phyloP scores from a whole-genome alignment of 2,329 filamentous ascomycete species.

The Sclerotinia minor region DNA sequence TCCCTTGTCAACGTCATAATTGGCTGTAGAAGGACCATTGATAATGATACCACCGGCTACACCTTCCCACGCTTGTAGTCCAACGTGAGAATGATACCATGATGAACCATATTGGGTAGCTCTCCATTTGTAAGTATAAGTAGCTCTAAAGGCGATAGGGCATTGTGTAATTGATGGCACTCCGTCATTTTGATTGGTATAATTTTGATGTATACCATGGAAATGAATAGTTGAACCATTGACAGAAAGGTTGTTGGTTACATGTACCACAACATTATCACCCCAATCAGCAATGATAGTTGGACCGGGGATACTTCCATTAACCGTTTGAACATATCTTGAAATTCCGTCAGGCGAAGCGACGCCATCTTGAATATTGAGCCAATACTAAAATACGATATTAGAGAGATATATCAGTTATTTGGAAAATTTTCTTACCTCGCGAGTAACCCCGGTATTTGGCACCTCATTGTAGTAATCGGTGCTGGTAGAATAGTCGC shows the following conservation, averaged over 20 bases:
- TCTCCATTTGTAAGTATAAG: slow-evolving; percentile 30
- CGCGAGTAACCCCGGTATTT: slow-evolving; percentile 50
- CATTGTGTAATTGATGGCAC: slow-evolving; percentile 58
- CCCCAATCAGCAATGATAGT: slow-evolving; percentile 42
- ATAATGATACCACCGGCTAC: slow-evolving; percentile 61
- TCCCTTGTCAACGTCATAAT: slow-evolving; percentile 64
- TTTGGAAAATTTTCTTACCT: slow-evolving; percentile 13
- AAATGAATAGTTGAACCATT: slow-evolving; percentile 47
- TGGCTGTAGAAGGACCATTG: slow-evolving; percentile 56
- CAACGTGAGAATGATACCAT: slow-evolving; percentile 63
- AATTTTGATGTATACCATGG: slow-evolving; percentile 50
- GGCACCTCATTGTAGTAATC: slow-evolving; percentile 43
- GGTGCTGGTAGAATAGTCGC: slow-evolving; percentile 49
- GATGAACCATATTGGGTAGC: slow-evolving; percentile 46
- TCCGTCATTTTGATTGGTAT: slow-evolving; percentile 46
- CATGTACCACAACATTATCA: slow-evolving; percentile 43
- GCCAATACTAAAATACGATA: slow-evolving; percentile 25
- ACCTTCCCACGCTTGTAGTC: slow-evolving; percentile 53
- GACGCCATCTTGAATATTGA: slow-evolving; percentile 27
- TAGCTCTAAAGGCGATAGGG: slow-evolving; percentile 52
- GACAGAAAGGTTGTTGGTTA: slow-evolving; percentile 40
- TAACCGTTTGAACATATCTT: slow-evolving; percentile 37
- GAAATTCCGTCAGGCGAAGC: slow-evolving; percentile 38
- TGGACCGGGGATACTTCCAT: slow-evolving; percentile 41
- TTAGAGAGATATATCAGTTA: slow-evolving; percentile 30